Conservation (phyloP, 2,329 filamentous ascomycete species). For the Colletotrichum godetiae region DNA sequence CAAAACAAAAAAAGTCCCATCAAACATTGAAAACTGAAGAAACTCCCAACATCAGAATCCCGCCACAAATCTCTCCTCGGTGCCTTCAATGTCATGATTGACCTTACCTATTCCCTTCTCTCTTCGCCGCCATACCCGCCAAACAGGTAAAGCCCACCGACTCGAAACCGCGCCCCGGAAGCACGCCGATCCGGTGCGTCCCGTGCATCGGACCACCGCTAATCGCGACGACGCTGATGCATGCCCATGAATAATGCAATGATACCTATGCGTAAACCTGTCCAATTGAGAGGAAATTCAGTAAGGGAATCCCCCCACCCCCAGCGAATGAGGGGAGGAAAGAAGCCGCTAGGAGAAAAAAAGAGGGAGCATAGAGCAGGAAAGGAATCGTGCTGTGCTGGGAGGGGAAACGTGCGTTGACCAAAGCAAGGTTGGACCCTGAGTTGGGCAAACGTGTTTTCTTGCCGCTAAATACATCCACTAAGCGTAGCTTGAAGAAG, state of each 20-base stretch:
- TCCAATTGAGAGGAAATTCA: background rate
- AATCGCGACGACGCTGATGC: constrained; percentile 18
- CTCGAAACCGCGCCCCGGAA: constrained; percentile 26
- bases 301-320: too few relatives aligned
- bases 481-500: too few relatives aligned
- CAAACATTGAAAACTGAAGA: background rate
- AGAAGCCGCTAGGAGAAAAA: too few relatives aligned
- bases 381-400: too few relatives aligned
- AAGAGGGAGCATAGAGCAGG: background rate
- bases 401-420: too few relatives aligned
- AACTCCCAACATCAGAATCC: too few relatives aligned
- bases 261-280: background rate
- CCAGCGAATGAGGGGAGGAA: too few relatives aligned
- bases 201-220: constrained; percentile 23
- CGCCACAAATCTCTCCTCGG: too few relatives aligned
- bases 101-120: background rate
- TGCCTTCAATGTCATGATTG: background rate
- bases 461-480: too few relatives aligned
- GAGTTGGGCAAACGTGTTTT: too few relatives aligned
- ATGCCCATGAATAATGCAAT: constrained; percentile 22
- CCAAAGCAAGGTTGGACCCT: too few relatives aligned
- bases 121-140: background rate
- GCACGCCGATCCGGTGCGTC: constrained; percentile 20
- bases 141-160: constrained; percentile 3
- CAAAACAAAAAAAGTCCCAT: background rate